Evolutionary conservation across 2,329 filamentous ascomycete species (phyloP).

Genomic region (Chaetothyriales sp.): DNA sequence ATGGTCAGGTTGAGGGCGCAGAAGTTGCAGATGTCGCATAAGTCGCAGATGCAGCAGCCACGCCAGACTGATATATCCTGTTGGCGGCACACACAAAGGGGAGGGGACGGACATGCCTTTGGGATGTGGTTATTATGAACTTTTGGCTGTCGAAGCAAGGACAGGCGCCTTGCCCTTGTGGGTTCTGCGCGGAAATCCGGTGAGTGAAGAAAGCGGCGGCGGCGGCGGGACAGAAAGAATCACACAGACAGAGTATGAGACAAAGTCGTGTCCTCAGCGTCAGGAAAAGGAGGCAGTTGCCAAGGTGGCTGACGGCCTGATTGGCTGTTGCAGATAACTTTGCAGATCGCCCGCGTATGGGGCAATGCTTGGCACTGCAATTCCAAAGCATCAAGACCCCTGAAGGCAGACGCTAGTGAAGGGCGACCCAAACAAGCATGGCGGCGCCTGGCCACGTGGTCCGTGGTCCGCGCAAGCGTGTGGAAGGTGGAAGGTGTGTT

Average conservation of each 20-base stretch:
- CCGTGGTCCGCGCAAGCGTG: neutral
- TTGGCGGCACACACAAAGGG: neutral
- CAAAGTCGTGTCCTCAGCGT: neutral
- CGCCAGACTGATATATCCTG: neutral
- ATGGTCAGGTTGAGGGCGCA: neutral
- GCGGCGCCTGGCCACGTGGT: neutral
- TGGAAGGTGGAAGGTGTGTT: too few relatives aligned
- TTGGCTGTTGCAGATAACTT: neutral
- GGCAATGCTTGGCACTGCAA: neutral
- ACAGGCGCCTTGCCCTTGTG: neutral
- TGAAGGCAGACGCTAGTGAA: neutral
- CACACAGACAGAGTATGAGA: slow-evolving; percentile 1
- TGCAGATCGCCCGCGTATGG: neutral
- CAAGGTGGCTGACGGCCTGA: neutral
- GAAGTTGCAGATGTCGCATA: neutral
- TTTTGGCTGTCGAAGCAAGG: neutral
- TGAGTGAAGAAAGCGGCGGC: neutral
- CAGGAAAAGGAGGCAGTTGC: slow-evolving; percentile 1
- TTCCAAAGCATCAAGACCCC: neutral
- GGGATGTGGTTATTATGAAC: neutral
- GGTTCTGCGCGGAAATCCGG: neutral
- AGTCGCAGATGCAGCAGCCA: neutral
- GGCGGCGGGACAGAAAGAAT: neutral
- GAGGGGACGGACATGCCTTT: neutral
- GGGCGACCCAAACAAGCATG: neutral